Evolutionary conservation across 768 basidiomycete genomes (phyloP).

Genomic region (Trametes meyenii): DNA sequence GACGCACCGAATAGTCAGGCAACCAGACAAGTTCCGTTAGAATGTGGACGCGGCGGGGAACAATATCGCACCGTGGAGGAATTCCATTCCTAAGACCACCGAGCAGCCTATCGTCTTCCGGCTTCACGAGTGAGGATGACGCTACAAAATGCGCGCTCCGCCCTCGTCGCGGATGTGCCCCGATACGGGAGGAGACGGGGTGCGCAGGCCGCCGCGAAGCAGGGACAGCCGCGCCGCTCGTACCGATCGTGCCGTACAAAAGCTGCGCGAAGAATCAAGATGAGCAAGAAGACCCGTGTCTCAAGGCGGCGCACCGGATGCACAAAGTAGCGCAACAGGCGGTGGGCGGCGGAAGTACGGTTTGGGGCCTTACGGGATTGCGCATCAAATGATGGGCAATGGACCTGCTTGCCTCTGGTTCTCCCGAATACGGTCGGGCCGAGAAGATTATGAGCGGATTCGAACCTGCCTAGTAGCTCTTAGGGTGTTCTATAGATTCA

Average conservation of each 20-base stretch:
- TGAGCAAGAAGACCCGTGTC: neutral
- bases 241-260: neutral
- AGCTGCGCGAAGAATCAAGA: neutral
- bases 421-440: neutral
- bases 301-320: neutral
- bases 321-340: neutral
- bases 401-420: neutral
- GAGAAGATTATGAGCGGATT: neutral
- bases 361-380: neutral
- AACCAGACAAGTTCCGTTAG: no score
- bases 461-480: no score
- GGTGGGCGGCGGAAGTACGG: neutral
- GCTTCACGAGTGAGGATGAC: neutral
- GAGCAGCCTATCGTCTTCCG: no score
- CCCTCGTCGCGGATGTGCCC: neutral
- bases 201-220: constrained; percentile 3
- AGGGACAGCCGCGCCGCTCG: neutral
- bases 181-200: neutral
- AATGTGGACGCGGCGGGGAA: no score
- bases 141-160: neutral
- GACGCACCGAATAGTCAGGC: neutral
- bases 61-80: no score
- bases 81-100: no score
- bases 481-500: no score
- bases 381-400: constrained; percentile 12